Base-by-base conservation (phyloP, 768 basidiomycete species). In the Pisolithus microcarpus region DNA sequence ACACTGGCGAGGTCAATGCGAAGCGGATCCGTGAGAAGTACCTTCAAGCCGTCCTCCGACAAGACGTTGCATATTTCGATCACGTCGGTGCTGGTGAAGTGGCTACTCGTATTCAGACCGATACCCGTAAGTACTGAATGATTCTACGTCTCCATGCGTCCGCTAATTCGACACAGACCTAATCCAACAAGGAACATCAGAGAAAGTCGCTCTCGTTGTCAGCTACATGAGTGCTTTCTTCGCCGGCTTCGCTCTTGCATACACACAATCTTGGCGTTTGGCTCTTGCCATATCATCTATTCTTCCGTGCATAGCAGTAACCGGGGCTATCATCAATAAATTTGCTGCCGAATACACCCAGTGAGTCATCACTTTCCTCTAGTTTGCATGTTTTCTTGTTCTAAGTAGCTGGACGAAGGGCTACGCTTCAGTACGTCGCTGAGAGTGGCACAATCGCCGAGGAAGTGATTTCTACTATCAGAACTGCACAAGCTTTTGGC, bases 81-180 rank as follows among this genome's bases (percentile, higher is more conserved):
- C 80, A 84, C 18, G 79, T 95, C 49, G 92, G 94, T 36, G 85
- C 93, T 4, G 94, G 94, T 52, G 94, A 96, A 63, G 85, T 97
- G 18, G 86, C 94, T 0, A 95, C 93, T 8, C 82, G 92, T 39
- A 96, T 96, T 55, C 85, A 90, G 64, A 88, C 87, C 0, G 87
- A 90, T 63, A 89, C 86, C 21, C 89, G 87, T 87, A 62, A 55
- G 81, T 70, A 10, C 7, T 5, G 18, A 8, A 18, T 16, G 2
- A 39, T 38, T 10, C 8, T 6, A 10, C 7, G 24, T 31, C 45
- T 6, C 16, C 37, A 7, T 45, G 24, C 51, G 18, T 46, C 34
- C 50, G 7, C 1, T 39, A 36, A 48, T 30, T 5, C 9, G n/a
- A 50, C 19, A 9, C 49, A 89, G 87, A 95, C 71, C 68, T 95